Percentiles rank a stretch among this genome's conserved stretches.
Conservation (phyloP, 768 basidiomycete genomes). For the Atractiella rhizophila region DNA sequence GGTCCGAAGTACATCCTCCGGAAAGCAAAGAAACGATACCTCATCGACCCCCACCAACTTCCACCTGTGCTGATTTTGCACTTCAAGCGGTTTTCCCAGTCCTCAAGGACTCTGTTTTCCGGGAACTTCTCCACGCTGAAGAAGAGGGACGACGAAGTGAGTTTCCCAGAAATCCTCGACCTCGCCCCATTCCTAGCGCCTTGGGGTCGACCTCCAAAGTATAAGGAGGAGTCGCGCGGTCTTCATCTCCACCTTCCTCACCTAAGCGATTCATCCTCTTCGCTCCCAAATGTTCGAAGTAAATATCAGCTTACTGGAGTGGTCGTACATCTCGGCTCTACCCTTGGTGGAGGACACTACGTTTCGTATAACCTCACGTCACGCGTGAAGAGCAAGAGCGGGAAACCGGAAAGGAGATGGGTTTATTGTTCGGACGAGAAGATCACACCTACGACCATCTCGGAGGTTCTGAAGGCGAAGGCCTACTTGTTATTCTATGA, state of each 20-base stretch:
- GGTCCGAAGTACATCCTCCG: constrained; percentile 45
- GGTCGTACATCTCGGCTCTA: constrained; percentile 18
- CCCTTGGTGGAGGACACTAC: constrained; percentile 37
- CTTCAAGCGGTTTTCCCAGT: constrained; percentile 80
- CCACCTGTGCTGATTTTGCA: constrained; percentile 79
- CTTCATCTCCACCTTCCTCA: too few relatives aligned
- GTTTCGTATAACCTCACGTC: constrained; percentile 15
- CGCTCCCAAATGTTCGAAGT: constrained; percentile 14
- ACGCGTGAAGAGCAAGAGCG: background rate
- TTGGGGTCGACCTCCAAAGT: constrained; percentile 19
- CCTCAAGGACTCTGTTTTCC: constrained; percentile 28
- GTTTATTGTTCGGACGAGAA: constrained; percentile 73
- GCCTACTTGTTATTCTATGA: constrained; percentile 90
- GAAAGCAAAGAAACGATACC: constrained; percentile 77
- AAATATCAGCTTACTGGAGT: constrained; percentile 21
- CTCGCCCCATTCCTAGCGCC: constrained; percentile 68
- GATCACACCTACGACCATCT: constrained; percentile 52
- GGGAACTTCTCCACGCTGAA: constrained; percentile 32
- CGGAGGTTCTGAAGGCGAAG: constrained; percentile 71
- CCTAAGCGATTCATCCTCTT: too few relatives aligned
- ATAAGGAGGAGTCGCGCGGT: constrained; percentile 3
- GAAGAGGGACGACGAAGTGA: constrained; percentile 72
- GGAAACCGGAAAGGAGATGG: constrained; percentile 33
- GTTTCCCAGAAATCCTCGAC: constrained; percentile 70
- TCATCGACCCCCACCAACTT: constrained; percentile 40